Percentiles rank a stretch among this genome's conserved stretches.
phyloP scores from a whole-genome alignment of 495 filamentous ascomycete species.

The Echria macrotheca region DNA sequence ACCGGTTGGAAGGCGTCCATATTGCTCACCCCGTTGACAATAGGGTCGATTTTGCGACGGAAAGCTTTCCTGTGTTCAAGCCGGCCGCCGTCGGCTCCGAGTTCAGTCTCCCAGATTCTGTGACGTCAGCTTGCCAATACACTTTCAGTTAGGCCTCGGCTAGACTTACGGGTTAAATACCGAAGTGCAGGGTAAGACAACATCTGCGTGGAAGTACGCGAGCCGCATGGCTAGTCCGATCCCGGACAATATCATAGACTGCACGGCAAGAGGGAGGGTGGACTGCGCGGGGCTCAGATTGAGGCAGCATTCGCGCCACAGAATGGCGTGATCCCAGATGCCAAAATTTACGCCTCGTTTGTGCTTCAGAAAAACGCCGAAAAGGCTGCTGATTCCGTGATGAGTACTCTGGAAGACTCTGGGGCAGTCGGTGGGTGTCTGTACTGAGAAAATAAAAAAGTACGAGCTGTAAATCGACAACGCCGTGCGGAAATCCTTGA shows the following conservation, averaged over 20 bases:
- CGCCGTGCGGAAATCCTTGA: slow-evolving; percentile 51
- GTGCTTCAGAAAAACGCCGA: slow-evolving; percentile 62
- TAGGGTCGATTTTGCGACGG: slow-evolving; percentile 58
- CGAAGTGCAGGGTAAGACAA: slow-evolving; percentile 58
- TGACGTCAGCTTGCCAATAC: no score
- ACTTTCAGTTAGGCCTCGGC: no score
- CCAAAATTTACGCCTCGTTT: slow-evolving; percentile 56
- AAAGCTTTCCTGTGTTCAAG: slow-evolving; percentile 57
- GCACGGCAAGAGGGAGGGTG: slow-evolving; percentile 30
- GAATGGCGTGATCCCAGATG: slow-evolving; percentile 66
- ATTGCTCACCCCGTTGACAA: slow-evolving; percentile 63
- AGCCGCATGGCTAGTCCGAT: slow-evolving; percentile 22
- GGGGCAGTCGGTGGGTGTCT: slow-evolving; percentile 57
- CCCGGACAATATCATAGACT: slow-evolving; percentile 47
- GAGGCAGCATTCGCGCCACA: slow-evolving; percentile 58
- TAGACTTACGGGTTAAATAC: slow-evolving; percentile 54
- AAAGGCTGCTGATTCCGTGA: slow-evolving; percentile 59
- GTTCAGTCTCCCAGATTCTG: slow-evolving; percentile 59
- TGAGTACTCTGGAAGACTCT: slow-evolving; percentile 64
- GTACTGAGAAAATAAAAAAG: slow-evolving; percentile 65
- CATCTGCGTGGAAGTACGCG: slow-evolving; percentile 55
- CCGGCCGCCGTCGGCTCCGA: slow-evolving; percentile 53
- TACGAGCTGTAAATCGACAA: slow-evolving; percentile 60
- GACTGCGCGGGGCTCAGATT: slow-evolving; percentile 28
- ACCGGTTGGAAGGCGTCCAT: slow-evolving; percentile 60